phyloP scores from a whole-genome alignment of 805 yeast genomes.

The Cyberlindnera sargentensis region DNA sequence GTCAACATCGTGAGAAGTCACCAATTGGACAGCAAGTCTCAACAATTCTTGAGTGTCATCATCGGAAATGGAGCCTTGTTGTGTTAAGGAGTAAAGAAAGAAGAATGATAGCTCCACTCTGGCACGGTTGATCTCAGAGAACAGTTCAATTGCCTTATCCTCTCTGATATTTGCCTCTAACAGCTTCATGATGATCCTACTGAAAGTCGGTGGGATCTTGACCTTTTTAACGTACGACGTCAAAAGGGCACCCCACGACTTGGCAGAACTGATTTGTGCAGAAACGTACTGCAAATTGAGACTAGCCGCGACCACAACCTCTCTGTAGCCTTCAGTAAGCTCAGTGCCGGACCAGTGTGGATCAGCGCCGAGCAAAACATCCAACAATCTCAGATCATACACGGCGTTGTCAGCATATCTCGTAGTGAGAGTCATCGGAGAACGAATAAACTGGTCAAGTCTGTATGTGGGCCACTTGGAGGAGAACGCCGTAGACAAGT shows the following conservation, averaged over 20 bases:
- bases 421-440: slow-evolving; percentile 38
- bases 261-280: slow-evolving; percentile 63
- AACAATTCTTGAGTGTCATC: slow-evolving; percentile 17
- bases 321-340: slow-evolving; percentile 30
- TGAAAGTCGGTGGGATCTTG: slow-evolving; percentile 25
- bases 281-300: slow-evolving; percentile 55
- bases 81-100: slow-evolving; percentile 17
- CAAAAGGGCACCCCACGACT: slow-evolving; percentile 71
- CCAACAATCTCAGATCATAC: slow-evolving; percentile 59
- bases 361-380: slow-evolving; percentile 41
- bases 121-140: slow-evolving; percentile 46
- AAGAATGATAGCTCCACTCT: slow-evolving; percentile 63
- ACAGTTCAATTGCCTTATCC: slow-evolving; percentile 42
- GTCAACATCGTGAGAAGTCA: slow-evolving; percentile 43
- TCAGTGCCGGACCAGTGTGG: slow-evolving; percentile 35
- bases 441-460: slow-evolving; percentile 45
- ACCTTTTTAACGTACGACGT: slow-evolving; percentile 53
- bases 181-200: slow-evolving; percentile 39
- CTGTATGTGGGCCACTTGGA: slow-evolving; percentile 39
- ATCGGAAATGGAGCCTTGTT: slow-evolving; percentile 9
- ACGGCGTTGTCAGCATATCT: slow-evolving; percentile 46
- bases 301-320: slow-evolving; percentile 50
- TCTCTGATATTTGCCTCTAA: slow-evolving; percentile 44
- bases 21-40: slow-evolving; percentile 33
- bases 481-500: slow-evolving; percentile 39